Evolutionary conservation across 805 yeast genomes (phyloP).

Genomic region (Candida nitratophila): DNA sequence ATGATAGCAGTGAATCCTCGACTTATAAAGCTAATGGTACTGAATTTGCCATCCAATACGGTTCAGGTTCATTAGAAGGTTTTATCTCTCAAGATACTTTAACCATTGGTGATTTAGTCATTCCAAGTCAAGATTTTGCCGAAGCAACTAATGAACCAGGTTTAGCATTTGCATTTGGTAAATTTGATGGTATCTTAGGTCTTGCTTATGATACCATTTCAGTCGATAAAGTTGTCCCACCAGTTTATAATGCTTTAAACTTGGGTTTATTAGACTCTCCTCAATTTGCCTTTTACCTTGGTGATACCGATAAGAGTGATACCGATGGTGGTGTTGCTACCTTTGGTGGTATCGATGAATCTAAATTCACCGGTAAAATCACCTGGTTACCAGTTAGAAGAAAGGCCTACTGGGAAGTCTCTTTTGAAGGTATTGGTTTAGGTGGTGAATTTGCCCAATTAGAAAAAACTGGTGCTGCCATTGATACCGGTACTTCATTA

Average conservation of each 20-base stretch:
- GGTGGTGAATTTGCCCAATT: slow-evolving; percentile 90
- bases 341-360: slow-evolving; percentile 86
- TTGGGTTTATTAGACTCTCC: slow-evolving; percentile 78
- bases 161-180: slow-evolving; percentile 95
- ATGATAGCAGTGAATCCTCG: slow-evolving; percentile 76
- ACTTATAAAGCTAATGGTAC: slow-evolving; percentile 84
- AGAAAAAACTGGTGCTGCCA: slow-evolving; percentile 86
- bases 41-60: slow-evolving; percentile 80
- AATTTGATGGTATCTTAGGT: slow-evolving; percentile 96
- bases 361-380: slow-evolving; percentile 72
- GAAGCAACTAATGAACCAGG: slow-evolving; percentile 98
- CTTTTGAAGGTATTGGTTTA: slow-evolving; percentile 80
- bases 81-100: slow-evolving; percentile 83
- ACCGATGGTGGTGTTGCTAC: slow-evolving; percentile 86
- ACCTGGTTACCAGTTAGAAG: slow-evolving; percentile 98
- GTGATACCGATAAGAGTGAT: slow-evolving; percentile 61
- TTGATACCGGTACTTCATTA: slow-evolving; percentile 97
- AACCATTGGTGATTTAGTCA: slow-evolving; percentile 73
- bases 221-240: slow-evolving; percentile 86
- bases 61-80: slow-evolving; percentile 90
- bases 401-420: slow-evolving; percentile 99
- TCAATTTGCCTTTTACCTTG: slow-evolving; percentile 86
- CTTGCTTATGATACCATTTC: slow-evolving; percentile 90
- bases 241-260: slow-evolving; percentile 81
- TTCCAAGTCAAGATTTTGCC: slow-evolving; percentile 89